A percentile compares a stretch with the other conserved stretches of the same genome.
Evolutionary conservation across 768 basidiomycete genomes (phyloP).

Genomic region (Phanerochaete sordida): DNA sequence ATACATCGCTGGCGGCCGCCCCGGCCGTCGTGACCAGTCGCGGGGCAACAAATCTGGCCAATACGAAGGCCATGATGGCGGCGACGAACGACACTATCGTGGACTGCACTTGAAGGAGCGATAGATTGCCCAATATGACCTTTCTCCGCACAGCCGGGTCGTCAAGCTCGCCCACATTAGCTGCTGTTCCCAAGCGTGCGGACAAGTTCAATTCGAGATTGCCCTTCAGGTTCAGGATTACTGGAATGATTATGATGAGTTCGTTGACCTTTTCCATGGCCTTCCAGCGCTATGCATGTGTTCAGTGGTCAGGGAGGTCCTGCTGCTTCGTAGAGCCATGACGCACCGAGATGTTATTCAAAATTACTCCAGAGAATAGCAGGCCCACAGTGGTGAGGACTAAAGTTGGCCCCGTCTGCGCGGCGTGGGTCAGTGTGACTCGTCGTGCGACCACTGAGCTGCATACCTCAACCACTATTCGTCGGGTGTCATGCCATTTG

Average conservation of each 20-base stretch:
- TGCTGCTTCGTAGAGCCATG: too few relatives aligned
- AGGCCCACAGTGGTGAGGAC: slow-evolving; percentile 80
- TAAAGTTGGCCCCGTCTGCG: slow-evolving; percentile 85
- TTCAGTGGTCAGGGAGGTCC: too few relatives aligned
- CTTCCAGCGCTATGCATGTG: slow-evolving; percentile 62
- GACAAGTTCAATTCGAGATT: slow-evolving; percentile 99
- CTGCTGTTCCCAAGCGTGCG: slow-evolving; percentile 90
- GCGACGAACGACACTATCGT: slow-evolving; percentile 86
- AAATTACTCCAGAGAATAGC: slow-evolving; percentile 85
- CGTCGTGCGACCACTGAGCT: too few relatives aligned
- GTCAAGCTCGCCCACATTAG: slow-evolving; percentile 92
- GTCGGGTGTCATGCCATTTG: slow-evolving; percentile 53
- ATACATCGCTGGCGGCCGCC: background rate
- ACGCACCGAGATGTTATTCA: slow-evolving; percentile 79
- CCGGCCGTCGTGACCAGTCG: slow-evolving; percentile 4
- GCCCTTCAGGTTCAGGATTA: slow-evolving; percentile 94
- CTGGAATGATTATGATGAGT: slow-evolving; percentile 94
- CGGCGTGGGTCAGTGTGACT: too few relatives aligned
- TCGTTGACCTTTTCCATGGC: slow-evolving; percentile 91
- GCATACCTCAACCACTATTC: slow-evolving; percentile 68
- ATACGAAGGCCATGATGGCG: slow-evolving; percentile 68
- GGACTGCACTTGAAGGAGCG: slow-evolving; percentile 91
- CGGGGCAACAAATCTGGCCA: slow-evolving; percentile 63
- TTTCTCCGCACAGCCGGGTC: slow-evolving; percentile 53
- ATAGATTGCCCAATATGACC: slow-evolving; percentile 78